A percentile compares a stretch with the other conserved stretches of the same genome.
Evolutionary conservation across 2,329 filamentous ascomycete species (phyloP).

Genomic region (Chaetothyriales sp.): DNA sequence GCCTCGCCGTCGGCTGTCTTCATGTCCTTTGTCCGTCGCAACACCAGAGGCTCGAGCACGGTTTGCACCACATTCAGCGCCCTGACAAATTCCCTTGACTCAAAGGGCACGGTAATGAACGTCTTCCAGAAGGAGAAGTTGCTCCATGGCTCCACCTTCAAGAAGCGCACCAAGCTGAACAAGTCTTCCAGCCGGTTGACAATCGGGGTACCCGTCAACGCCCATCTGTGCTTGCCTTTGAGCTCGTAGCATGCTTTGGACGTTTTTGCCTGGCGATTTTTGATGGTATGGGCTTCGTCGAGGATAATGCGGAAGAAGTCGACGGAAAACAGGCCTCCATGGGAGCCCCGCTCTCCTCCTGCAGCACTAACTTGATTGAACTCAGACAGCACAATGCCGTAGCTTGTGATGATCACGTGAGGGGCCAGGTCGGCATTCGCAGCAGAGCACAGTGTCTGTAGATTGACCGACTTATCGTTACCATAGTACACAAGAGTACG

Average conservation of each 20-base stretch:
- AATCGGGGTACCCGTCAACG: constrained; percentile 86
- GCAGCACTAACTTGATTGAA: constrained; percentile 60
- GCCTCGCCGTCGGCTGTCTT: constrained; percentile 76
- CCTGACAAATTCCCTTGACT: constrained; percentile 84
- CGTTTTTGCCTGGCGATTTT: constrained; percentile 79
- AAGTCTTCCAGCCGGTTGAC: constrained; percentile 92
- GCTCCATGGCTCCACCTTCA: constrained; percentile 92
- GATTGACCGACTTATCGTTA: constrained; percentile 62
- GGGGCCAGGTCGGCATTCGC: constrained; percentile 64
- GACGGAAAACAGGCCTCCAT: constrained; percentile 72
- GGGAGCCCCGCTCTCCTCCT: constrained; percentile 50
- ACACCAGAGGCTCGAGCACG: constrained; percentile 85
- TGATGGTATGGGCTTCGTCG: constrained; percentile 91
- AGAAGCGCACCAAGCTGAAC: constrained; percentile 81
- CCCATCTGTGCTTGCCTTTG: constrained; percentile 75
- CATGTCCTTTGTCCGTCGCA: constrained; percentile 95
- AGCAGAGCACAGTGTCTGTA: constrained; percentile 64
- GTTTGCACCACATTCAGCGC: constrained; percentile 95
- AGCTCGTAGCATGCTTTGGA: constrained; percentile 91
- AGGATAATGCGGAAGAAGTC: constrained; percentile 92
- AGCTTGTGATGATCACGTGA: constrained; percentile 87
- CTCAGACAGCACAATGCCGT: constrained; percentile 81
- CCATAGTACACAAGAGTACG: constrained; percentile 88
- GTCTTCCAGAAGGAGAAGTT: constrained; percentile 99
- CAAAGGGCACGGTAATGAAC: constrained; percentile 94